Base-by-base conservation (phyloP, 192 early-diverging fungal genomes). In the Entophlyctis luteolus region DNA sequence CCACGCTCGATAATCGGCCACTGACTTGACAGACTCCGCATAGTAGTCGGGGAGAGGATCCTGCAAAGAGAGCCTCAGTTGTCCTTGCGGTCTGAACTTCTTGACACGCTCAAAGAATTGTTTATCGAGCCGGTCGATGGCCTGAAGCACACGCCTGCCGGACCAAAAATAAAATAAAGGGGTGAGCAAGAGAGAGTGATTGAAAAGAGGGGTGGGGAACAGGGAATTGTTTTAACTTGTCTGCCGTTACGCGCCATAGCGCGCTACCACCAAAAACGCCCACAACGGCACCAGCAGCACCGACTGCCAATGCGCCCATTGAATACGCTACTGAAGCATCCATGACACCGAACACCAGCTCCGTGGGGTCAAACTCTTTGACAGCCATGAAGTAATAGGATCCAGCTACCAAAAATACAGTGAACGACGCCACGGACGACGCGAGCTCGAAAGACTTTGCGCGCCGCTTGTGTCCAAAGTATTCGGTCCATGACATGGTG, bases 11-110 rank as follows among this genome's bases (percentile, higher is more conserved):
- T 97, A 97, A 48, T 84, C 91, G 5, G 62, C 45, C 31, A 97
- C 85, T 42, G 88, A 90, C 55, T 87, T 86, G 77, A 97, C 91
- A 70, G 91, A 93, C 67, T 96, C 93, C 39, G 91, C 92, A 66
- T 94, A 96, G 72, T 88, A 96, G 79, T 94, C 91, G 18, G 93
- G 93, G 62, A 93, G 79, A 55, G 66, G 73, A 23, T 56, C 49
- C 23, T 75, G 52, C 5, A 87, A 74, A 6, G 87, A 89, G 6
- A 65, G 39, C 25, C 37, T 36, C 1, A 76, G 31, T 33, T 81
- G 75, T 18, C 62, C 62, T 27, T 74, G 70, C 14, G 80, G 80
- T 29, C 80, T 67, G 67, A 72, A 56, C 32, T 59, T 48, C 25
- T 69, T 50, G 45, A 81, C 79, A 0, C 78, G 62, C 34, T 72